These are phyloP conservation scores for Lunularia cruciata DNA, from an alignment of 225 moss, liverwort and hornwort genomes.

Conservation along the genomic window DNA sequence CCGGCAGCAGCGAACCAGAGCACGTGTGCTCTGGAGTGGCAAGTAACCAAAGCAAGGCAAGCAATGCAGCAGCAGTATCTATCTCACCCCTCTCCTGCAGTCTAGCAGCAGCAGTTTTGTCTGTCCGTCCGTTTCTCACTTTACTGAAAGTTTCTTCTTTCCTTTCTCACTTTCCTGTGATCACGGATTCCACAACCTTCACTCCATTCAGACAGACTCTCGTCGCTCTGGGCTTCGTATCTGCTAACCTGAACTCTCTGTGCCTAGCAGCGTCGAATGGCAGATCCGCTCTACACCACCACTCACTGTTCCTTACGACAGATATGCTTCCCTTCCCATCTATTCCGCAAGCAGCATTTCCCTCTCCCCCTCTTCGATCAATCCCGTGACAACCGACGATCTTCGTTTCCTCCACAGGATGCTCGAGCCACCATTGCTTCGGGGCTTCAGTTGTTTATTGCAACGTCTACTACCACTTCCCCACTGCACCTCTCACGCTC, in stretches of 20 bases:
- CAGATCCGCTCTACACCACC: background rate
- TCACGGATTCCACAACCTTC: too few species aligned
- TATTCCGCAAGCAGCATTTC: background rate
- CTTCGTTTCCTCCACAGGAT: background rate
- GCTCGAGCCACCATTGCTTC: too few species aligned
- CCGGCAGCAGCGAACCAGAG: background rate
- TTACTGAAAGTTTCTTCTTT: too few species aligned
- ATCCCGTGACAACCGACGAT: background rate
- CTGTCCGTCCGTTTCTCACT: too few species aligned
- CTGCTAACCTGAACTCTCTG: background rate
- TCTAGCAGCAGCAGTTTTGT: background rate
- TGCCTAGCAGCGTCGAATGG: background rate
- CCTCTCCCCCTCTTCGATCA: background rate
- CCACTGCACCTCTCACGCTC: background rate
- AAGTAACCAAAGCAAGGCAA: too few species aligned
- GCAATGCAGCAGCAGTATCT: constrained; percentile 2
- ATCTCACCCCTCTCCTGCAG: too few species aligned
- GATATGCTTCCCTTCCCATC: background rate
- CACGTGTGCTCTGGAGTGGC: background rate
- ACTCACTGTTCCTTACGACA: background rate
- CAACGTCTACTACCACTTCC: too few species aligned
- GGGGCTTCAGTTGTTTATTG: too few species aligned
- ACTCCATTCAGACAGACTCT: too few species aligned
- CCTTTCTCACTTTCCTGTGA: background rate
- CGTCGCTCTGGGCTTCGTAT: background rate